Base-by-base conservation (phyloP, 2,329 filamentous ascomycete species). In the Rutstroemia sydowiana region DNA sequence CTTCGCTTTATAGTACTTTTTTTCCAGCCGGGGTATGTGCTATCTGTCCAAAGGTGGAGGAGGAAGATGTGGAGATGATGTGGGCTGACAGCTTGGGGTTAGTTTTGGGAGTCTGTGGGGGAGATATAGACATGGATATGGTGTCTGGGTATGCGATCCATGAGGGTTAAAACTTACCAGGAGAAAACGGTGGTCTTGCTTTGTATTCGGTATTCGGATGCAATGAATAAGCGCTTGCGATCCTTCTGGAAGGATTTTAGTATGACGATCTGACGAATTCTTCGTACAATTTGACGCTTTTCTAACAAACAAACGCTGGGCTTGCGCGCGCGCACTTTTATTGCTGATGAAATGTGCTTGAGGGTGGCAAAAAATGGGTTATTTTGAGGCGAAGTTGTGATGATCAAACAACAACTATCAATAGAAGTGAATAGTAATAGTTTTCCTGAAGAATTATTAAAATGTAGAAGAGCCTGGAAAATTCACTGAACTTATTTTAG, bases 201-300 rank as follows among this genome's bases (percentile, higher is more conserved):
- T 3, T 31, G 41, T 45, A 46, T 51, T 21, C 23, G 42, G 48
- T 16, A 46, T 37, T 21, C 31, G 23, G 28, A 48, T 41, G 46
- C 30, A 26, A 28, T 45, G 30, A 21, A 28, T 40, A 51, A 51
- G 48, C 48, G 48, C 48, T 46, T 39, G 30, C 32, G 42, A 51
- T 51, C 48, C 48, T 51, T 51, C 48, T 51, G 48, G 48, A 32
- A 40, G 32, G 41, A 32, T 51, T 28, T 2, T 20, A 41, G 7
- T 32, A 7, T 32, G n/a, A 23, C 23, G 13, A 30, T 39, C 28
- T 45, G n/a, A 23, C 45, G 18, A 18, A 16, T 45, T 51, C 41
- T 21, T 45, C 23, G 30, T 51, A 51, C 48, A 51, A 32, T n/a
- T 45, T 51, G 32, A 45, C 23, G 48, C 31, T 45, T 50, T 50